These are phyloP conservation scores for Acanthamoeba royreba DNA, from an alignment of 208 protist species.

Conservation along the genomic window DNA sequence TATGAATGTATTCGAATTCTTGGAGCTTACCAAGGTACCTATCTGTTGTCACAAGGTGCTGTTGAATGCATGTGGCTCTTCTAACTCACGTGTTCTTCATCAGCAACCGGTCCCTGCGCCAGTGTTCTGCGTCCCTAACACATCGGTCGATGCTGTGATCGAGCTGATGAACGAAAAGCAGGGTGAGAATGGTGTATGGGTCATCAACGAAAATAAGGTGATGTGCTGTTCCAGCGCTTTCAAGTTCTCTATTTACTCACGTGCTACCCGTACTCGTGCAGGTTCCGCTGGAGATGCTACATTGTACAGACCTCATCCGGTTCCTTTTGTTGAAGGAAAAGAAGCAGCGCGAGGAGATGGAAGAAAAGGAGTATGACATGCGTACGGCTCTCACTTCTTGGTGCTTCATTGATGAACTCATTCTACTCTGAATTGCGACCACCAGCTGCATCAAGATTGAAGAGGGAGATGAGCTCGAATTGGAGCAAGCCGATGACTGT, in stretches of 20 bases:
- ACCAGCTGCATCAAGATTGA: too few species aligned
- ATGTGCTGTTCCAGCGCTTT: too few species aligned
- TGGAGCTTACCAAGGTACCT: background rate
- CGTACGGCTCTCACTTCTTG: background rate
- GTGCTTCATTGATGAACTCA: too few species aligned
- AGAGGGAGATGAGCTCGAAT: background rate
- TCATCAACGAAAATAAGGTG: conserved; percentile 2
- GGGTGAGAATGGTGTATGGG: background rate
- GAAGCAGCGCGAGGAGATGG: background rate
- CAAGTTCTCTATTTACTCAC: too few species aligned
- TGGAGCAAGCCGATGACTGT: background rate
- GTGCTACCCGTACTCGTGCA: too few species aligned
- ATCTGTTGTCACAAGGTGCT: too few species aligned
- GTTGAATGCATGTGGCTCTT: too few species aligned
- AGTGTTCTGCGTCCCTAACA: background rate
- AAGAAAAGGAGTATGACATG: background rate
- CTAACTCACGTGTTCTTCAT: too few species aligned
- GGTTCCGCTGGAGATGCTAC: background rate
- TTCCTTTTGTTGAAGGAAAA: background rate
- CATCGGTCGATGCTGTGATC: background rate
- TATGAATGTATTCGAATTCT: background rate
- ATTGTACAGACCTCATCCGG: background rate
- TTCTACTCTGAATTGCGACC: background rate
- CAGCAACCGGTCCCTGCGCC: background rate
- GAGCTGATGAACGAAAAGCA: background rate